Evolutionary conservation across 345 rosid species (phyloP).

Genomic region (Isatis tinctoria): DNA sequence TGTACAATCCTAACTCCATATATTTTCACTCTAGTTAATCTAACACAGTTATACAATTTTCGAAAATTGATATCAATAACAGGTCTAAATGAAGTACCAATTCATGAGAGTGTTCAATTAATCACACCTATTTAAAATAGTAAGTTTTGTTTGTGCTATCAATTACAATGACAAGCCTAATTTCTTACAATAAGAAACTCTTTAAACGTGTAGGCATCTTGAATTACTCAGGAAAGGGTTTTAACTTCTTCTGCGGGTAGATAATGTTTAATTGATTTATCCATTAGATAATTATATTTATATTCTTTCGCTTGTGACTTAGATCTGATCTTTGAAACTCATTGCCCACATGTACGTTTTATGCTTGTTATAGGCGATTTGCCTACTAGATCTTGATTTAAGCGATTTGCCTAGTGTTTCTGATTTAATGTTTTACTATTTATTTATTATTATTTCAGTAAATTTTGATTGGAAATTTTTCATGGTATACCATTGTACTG

Average conservation of each 20-base stretch:
- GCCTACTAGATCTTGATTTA: not conserved
- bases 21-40: not conserved
- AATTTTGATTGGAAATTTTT: not conserved
- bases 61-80: not conserved
- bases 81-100: not conserved
- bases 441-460: not conserved
- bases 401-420: not conserved
- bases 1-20: not conserved
- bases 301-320: not conserved
- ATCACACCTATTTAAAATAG: not conserved
- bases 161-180: not conserved
- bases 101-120: not conserved
- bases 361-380: not conserved
- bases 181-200: not conserved
- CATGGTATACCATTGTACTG: not conserved
- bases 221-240: not conserved
- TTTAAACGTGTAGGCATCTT: not conserved
- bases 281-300: not conserved
- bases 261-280: not conserved
- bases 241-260: not conserved
- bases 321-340: slow-evolving; percentile 18
- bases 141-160: not conserved
- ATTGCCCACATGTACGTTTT: slow-evolving; percentile 23
- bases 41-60: not conserved
- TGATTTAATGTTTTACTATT: not conserved